Percentiles rank a stretch among this genome's conserved stretches.
These are phyloP conservation scores for Cutaneotrichosporon cavernicola DNA, from an alignment of 1,284 basidiomycete genomes.

Conservation along the genomic window DNA sequence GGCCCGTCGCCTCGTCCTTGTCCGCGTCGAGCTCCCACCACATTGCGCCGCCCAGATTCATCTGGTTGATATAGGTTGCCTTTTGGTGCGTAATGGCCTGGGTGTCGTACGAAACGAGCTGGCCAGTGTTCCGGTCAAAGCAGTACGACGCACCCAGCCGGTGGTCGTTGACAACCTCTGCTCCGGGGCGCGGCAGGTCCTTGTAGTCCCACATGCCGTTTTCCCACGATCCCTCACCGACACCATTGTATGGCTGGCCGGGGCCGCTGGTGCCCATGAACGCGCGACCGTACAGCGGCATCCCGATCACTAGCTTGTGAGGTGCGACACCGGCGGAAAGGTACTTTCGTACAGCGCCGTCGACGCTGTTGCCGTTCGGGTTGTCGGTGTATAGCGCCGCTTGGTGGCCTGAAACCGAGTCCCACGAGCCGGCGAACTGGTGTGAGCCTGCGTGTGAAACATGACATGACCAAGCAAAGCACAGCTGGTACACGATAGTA, in stretches of 20 bases:
- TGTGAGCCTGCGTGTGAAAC: conserved; percentile 7
- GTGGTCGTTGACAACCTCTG: conserved; percentile 66
- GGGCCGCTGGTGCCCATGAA: conserved; percentile 77
- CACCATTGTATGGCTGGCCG: conserved; percentile 65
- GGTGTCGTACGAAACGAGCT: conserved; percentile 75
- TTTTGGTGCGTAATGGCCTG: conserved; percentile 71
- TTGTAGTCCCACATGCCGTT: conserved; percentile 64
- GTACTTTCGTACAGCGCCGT: conserved; percentile 69
- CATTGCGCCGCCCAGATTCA: conserved; percentile 71
- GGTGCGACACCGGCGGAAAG: conserved; percentile 65
- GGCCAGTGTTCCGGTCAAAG: conserved; percentile 60
- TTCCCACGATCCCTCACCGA: conserved; percentile 61
- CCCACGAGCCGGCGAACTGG: conserved; percentile 53
- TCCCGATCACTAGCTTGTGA: conserved; percentile 75
- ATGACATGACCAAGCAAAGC: too few species aligned
- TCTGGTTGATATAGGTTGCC: conserved; percentile 67
- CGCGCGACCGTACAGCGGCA: conserved; percentile 80
- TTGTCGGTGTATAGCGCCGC: conserved; percentile 65
- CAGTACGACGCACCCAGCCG: conserved; percentile 74
- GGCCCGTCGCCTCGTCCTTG: conserved; percentile 31
- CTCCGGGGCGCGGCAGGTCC: conserved; percentile 65
- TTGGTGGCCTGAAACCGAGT: conserved; percentile 67
- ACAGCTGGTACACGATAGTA: too few species aligned
- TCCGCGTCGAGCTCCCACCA: conserved; percentile 64
- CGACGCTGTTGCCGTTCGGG: conserved; percentile 61